Evolutionary conservation across 2,329 filamentous ascomycete genomes (phyloP), one percentile per base, ranked within the genome.

Genomic region (Colletotrichum neosansevieriae): DNA sequence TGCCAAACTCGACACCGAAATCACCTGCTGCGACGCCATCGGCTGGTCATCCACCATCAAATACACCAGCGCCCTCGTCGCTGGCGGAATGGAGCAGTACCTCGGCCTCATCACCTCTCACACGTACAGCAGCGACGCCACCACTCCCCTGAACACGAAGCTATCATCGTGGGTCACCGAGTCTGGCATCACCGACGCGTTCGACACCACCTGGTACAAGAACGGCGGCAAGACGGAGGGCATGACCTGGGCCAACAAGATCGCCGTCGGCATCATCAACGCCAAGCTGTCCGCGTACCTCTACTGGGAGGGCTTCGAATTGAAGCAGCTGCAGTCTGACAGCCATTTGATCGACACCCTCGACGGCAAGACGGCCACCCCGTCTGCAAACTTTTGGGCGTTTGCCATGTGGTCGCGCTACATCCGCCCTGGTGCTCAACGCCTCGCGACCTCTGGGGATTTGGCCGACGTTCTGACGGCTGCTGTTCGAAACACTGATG

Each of bases 241-340:
- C 6, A 77, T 85, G 71, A 86, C 84, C 2, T 88, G 85, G 86
- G 86, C 86, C 1, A 83, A 84, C 71, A 83, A 84, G 70, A 82
- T 88, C 50, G 83, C 84, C 74, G 79, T 79, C 36, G 84, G 81
- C 19, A 76, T 88, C 13, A 78, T 84, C 6, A 81, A 81, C 71
- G 80, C 79, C 24, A 83, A 85, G 71, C 77, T 84, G 5, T 83
- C 80, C 7, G 86, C 81, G 0, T 88, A 87, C 72, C 77, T 88
- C 5, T 88, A 85, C 76, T 88, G 86, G 86, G 82, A 85, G 73
- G 84, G 84, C 34, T 75, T 76, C 17, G 74, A 79, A 71, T 70
- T 74, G 50, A 72, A 74, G 51, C 73, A 78, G 61, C 73, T 72
- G 29, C 74, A 76, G 61, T 72, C 74, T 1, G 72, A 70, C 15